Evolutionary conservation across 164 flowering plant genomes (phyloP), one percentile per base, ranked within the genome.

Genomic region (Taxillus chinensis): DNA sequence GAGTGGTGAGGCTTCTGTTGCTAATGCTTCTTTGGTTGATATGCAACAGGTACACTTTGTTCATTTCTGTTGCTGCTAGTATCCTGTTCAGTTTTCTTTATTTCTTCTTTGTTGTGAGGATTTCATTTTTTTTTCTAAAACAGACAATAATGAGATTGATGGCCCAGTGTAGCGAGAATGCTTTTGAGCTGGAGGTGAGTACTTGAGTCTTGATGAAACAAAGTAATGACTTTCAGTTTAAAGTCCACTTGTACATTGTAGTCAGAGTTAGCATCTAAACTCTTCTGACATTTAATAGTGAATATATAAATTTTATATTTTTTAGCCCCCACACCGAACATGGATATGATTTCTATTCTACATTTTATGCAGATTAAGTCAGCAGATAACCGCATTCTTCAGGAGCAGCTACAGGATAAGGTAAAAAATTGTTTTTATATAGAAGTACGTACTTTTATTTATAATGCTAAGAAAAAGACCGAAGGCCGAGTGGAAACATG

Each of bases 351-450:
- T 27, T 27, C 8, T 27, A 60, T 56, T 58, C 37, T 16, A 12
- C 39, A 46, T 37, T 60, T 60, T 54, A 68, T 78, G 80, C 89
- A 95, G 99, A 77, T 95, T 50, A 91, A 83, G 70, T 74, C 96
- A 52, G 99, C 99, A 46, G 99, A 95, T 68, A 95, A 91, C 58
- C 92, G 96, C 45, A 71, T 95, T 14, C 90, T 95, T 52, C 97
- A 95, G 70, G 96, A 95, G 59, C 96, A 95, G 59, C 75, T 95
- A 66, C 87, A 86, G 67, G 77, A 82, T 60, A 95, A 91, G 96
- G 99, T 95, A 27, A 27, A 27, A 27, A 27, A 27, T 27, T 27
- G 27, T 27, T 27, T 27, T 27, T 27, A 27, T 27, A 27, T 27
- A 0, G 27, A 27, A 27, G 27, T 27, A 27, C 1, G 27, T 27